phyloP scores from a whole-genome alignment of 2,329 filamentous ascomycete genomes.

The Lecanicillium sp. region DNA sequence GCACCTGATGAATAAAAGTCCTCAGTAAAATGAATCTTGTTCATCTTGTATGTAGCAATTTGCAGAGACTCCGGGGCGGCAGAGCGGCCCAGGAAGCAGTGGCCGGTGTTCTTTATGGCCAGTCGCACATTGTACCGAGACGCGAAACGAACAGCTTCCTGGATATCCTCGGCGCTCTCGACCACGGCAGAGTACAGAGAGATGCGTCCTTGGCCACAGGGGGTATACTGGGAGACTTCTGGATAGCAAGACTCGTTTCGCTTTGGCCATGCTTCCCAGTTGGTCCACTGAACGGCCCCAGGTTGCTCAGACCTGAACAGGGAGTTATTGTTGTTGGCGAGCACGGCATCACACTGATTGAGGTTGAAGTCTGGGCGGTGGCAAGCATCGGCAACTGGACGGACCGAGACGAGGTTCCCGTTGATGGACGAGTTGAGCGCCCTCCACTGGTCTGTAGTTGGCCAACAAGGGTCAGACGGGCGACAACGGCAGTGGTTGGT shows the following conservation, averaged over 20 bases:
- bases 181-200: slow-evolving; percentile 28
- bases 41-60: slow-evolving; percentile 26
- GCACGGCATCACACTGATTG: slow-evolving; percentile 28
- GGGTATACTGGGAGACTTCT: slow-evolving; percentile 14
- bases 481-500: slow-evolving; percentile 31
- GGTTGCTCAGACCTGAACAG: slow-evolving; percentile 27
- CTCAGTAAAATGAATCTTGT: slow-evolving; percentile 17
- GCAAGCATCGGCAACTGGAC: slow-evolving; percentile 42
- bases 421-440: slow-evolving; percentile 40
- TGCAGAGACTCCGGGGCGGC: slow-evolving; percentile 23
- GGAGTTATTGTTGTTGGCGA: slow-evolving; percentile 20
- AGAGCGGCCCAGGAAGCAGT: slow-evolving; percentile 25
- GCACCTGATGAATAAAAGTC: slow-evolving; percentile 13
- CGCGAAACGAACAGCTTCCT: slow-evolving; percentile 28
- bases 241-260: slow-evolving; percentile 27
- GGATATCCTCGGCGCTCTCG: slow-evolving; percentile 22
- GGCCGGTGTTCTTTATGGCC: slow-evolving; percentile 27
- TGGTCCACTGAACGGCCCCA: slow-evolving; percentile 26
- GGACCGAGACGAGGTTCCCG: slow-evolving; percentile 40
- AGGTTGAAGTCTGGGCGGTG: slow-evolving; percentile 37
- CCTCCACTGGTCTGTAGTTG: slow-evolving; percentile 33
- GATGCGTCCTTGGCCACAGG: slow-evolving; percentile 26
- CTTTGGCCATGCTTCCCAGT: slow-evolving; percentile 30
- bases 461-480: slow-evolving; percentile 45
- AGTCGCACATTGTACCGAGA: slow-evolving; percentile 22